Conservation (phyloP, 306 rosid species). For the Crotalaria pallida region DNA sequence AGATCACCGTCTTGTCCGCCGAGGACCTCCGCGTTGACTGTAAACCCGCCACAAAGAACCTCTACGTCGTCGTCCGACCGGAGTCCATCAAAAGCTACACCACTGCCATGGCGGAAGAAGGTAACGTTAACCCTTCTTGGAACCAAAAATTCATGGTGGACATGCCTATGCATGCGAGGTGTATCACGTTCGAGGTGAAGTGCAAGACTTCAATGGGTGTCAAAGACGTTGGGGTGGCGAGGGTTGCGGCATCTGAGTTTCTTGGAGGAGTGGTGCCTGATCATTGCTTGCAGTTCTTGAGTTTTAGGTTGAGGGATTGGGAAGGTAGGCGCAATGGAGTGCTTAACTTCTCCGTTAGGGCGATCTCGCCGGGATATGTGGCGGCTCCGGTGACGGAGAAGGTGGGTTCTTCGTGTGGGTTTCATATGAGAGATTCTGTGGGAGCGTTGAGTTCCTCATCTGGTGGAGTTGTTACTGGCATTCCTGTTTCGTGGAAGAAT, state of each 20-base stretch:
- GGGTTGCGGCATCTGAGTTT: slow-evolving; percentile 31
- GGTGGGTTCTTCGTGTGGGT: slow-evolving; percentile 5
- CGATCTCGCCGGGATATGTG: neutral
- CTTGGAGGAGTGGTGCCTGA: slow-evolving; percentile 30
- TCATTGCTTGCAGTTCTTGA: slow-evolving; percentile 38
- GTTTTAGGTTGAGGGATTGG: slow-evolving; percentile 51
- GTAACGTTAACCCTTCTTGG: slow-evolving; percentile 31
- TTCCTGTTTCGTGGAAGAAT: slow-evolving; percentile 13
- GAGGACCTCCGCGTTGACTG: slow-evolving; percentile 37
- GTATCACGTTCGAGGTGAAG: slow-evolving; percentile 40
- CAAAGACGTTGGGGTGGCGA: slow-evolving; percentile 32
- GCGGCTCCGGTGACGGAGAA: neutral
- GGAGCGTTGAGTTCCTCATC: neutral
- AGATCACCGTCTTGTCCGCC: slow-evolving; percentile 39
- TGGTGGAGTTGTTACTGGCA: neutral
- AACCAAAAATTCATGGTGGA: slow-evolving; percentile 38
- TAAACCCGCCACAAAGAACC: slow-evolving; percentile 24
- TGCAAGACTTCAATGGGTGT: slow-evolving; percentile 24
- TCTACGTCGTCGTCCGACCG: slow-evolving; percentile 36
- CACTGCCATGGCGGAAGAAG: slow-evolving; percentile 23
- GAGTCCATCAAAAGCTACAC: slow-evolving; percentile 23
- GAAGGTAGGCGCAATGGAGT: slow-evolving; percentile 55
- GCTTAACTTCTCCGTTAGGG: slow-evolving; percentile 51
- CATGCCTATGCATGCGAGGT: slow-evolving; percentile 29
- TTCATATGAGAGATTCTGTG: neutral